phyloP scores from a whole-genome alignment of 306 rosid genomes.

The Erythrophleum fordii region DNA sequence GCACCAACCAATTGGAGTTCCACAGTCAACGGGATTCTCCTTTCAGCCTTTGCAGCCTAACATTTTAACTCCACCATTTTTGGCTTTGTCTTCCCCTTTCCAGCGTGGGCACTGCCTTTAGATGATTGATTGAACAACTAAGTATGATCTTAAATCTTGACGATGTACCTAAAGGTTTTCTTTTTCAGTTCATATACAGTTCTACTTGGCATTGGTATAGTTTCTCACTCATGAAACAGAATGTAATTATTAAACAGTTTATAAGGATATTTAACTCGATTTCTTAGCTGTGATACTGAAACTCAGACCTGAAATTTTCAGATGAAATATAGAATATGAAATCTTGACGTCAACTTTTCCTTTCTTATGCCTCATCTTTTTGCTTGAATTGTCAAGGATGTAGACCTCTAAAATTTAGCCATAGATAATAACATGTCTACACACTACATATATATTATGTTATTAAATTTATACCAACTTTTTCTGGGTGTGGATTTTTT shows the following conservation, averaged over 20 bases:
- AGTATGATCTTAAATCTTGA: conserved; percentile 30
- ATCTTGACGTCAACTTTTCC: not conserved
- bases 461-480: no score
- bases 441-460: no score
- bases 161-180: conserved; percentile 36
- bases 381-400: not conserved
- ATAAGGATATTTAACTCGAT: conserved; percentile 32
- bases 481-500: no score
- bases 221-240: conserved; percentile 35
- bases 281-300: conserved; percentile 24
- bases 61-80: conserved; percentile 67
- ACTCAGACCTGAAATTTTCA: conserved; percentile 5
- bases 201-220: conserved; percentile 35
- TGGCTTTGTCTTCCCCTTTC: conserved; percentile 67
- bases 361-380: not conserved
- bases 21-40: conserved; percentile 71
- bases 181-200: conserved; percentile 30
- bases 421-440: not conserved
- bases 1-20: conserved; percentile 61
- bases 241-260: conserved; percentile 38
- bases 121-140: conserved; percentile 32
- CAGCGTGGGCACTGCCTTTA: conserved; percentile 68
- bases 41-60: conserved; percentile 81
- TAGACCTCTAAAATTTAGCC: not conserved
- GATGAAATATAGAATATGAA: conserved; percentile 23